Percentiles rank a stretch among this genome's conserved stretches.
These are phyloP conservation scores for Populus tremula DNA, from an alignment of 345 rosid genomes.

Conservation along the genomic window DNA sequence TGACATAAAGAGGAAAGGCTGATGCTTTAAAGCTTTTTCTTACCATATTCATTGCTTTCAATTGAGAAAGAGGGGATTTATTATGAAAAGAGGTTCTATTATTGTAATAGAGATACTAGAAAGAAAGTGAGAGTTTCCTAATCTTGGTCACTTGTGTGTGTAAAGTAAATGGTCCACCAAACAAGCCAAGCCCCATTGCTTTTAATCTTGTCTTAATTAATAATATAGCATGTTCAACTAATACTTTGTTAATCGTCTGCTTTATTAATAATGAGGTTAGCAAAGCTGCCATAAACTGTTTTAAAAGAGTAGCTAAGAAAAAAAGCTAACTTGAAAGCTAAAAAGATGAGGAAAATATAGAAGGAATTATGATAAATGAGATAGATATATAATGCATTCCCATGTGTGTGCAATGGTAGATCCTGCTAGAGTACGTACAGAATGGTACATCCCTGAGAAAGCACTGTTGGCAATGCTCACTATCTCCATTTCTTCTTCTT, in stretches of 20 bases:
- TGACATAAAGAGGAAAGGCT: conserved; percentile 12
- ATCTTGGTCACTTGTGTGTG: conserved; percentile 4
- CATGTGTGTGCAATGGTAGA: conserved; percentile 16
- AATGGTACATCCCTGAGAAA: not conserved
- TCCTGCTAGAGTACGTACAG: not conserved
- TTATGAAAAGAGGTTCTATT: not conserved
- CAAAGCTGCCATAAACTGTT: conserved; percentile 23
- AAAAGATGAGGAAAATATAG: not conserved
- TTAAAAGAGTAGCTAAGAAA: not conserved
- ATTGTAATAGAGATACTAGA: not conserved
- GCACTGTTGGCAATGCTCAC: not conserved
- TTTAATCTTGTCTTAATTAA: conserved; percentile 15
- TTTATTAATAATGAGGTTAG: conserved; percentile 2
- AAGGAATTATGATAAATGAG: conserved; percentile 5
- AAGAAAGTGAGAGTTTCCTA: conserved; percentile 11
- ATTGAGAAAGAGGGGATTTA: not conserved
- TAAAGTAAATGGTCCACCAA: conserved; percentile 14
- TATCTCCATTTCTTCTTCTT: not conserved
- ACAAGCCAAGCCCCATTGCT: not conserved
- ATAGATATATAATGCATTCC: conserved; percentile 6
- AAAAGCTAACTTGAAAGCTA: not conserved
- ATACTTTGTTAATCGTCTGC: not conserved
- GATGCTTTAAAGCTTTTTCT: conserved; percentile 15
- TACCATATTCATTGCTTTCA: not conserved
- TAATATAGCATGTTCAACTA: conserved; percentile 4